phyloP scores from a whole-genome alignment of 2,329 filamentous ascomycete genomes.

The Neurospora sp. region DNA sequence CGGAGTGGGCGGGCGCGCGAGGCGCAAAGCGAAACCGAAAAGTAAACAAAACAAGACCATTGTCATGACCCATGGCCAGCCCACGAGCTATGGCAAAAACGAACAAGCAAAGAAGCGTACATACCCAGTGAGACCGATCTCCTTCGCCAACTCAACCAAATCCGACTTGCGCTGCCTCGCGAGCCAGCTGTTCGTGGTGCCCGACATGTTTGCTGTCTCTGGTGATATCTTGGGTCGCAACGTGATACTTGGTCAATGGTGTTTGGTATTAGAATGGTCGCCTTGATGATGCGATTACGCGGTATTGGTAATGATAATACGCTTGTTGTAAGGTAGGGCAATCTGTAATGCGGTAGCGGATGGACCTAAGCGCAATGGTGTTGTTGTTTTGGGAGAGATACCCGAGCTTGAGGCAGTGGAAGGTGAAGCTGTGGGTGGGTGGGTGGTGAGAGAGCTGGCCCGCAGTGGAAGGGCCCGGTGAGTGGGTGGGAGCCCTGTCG shows the following conservation, averaged over 20 bases:
- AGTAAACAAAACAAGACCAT: conserved; percentile 1
- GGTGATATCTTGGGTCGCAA: not conserved
- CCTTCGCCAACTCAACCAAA: conserved; percentile 63
- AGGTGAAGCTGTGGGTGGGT: conserved; percentile 1
- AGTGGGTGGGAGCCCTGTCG: not conserved
- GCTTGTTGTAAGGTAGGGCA: conserved; percentile 9
- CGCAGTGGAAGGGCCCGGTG: not conserved
- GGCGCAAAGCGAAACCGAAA: not conserved
- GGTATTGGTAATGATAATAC: conserved; percentile 10
- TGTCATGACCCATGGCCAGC: not conserved
- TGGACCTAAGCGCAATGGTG: not conserved
- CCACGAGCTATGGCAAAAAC: not conserved
- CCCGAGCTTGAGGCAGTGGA: conserved; percentile 2
- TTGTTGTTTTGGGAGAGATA: not conserved
- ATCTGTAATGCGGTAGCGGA: not conserved
- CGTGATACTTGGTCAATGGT: conserved; percentile 3
- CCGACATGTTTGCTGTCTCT: conserved; percentile 13
- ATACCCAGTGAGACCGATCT: conserved; percentile 64
- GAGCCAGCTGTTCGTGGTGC: conserved; percentile 55
- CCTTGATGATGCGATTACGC: conserved; percentile 22
- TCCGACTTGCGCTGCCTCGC: conserved; percentile 75
- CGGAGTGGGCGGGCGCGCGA: not conserved
- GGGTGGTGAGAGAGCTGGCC: not conserved
- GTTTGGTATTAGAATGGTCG: conserved; percentile 22
- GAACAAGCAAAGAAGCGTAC: conserved; percentile 24